phyloP scores from a whole-genome alignment of 495 filamentous ascomycete species.

The Xylona heveae region DNA sequence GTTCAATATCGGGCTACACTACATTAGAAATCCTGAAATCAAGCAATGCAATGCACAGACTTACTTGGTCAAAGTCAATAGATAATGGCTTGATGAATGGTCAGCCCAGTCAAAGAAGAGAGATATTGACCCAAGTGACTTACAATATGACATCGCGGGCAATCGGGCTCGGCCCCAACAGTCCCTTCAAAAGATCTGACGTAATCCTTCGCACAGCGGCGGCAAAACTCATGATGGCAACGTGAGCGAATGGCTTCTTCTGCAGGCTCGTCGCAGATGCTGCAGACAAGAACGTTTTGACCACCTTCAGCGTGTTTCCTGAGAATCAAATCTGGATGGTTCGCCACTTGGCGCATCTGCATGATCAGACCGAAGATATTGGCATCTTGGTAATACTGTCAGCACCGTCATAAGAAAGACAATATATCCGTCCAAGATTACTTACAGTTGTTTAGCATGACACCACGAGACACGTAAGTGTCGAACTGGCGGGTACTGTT shows the following conservation, averaged over 20 bases:
- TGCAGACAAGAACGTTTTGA: constrained; percentile 79
- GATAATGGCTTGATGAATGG: too few species aligned
- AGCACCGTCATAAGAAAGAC: constrained; percentile 22
- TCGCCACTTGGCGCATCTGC: constrained; percentile 92
- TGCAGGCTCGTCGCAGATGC: constrained; percentile 84
- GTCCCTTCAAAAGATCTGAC: constrained; percentile 40
- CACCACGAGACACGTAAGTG: constrained; percentile 84
- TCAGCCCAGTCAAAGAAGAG: too few species aligned
- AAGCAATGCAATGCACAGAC: too few species aligned
- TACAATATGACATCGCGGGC: constrained; percentile 82
- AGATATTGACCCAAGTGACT: too few species aligned
- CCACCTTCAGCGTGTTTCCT: constrained; percentile 69
- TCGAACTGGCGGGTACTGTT: constrained; percentile 74
- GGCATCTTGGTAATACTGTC: too few species aligned
- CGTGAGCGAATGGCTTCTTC: constrained; percentile 82
- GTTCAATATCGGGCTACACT: constrained; percentile 82
- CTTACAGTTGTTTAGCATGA: constrained; percentile 94
- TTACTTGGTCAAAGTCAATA: constrained; percentile 85
- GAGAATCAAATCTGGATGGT: constrained; percentile 85
- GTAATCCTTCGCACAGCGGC: constrained; percentile 69
- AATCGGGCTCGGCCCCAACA: constrained; percentile 48
- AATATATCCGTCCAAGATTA: constrained; percentile 76
- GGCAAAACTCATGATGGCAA: constrained; percentile 91
- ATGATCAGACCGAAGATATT: constrained; percentile 69
- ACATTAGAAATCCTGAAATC: too few species aligned